These are phyloP conservation scores for Cronartium quercuum DNA, from an alignment of 1,284 basidiomycete genomes.

Conservation along the genomic window DNA sequence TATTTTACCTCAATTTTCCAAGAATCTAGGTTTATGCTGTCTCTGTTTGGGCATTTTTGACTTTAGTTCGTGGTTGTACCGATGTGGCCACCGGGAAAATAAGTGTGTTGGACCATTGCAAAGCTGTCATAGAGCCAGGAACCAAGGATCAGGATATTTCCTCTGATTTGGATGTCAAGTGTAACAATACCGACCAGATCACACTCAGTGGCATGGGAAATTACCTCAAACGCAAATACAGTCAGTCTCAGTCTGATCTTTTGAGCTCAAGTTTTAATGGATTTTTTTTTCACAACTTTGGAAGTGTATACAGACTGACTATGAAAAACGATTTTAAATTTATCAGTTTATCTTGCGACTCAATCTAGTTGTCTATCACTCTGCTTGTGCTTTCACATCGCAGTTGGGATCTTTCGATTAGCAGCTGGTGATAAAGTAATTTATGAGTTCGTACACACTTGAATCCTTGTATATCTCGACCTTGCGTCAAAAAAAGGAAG, in stretches of 20 bases:
- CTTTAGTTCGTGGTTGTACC: not conserved
- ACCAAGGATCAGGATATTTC: not conserved
- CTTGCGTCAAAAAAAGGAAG: no score
- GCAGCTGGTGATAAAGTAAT: not conserved
- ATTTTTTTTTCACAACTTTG: not conserved
- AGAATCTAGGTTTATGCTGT: not conserved
- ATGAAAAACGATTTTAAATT: no score
- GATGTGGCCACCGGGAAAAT: not conserved
- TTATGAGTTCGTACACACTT: not conserved
- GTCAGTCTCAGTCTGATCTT: not conserved
- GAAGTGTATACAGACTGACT: not conserved
- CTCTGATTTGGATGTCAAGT: not conserved
- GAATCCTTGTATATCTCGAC: not conserved
- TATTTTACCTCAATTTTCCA: not conserved
- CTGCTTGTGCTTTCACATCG: not conserved
- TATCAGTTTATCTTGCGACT: not conserved
- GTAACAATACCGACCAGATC: not conserved
- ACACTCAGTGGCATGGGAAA: not conserved
- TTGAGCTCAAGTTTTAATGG: not conserved
- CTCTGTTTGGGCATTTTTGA: not conserved
- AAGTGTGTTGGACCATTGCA: not conserved
- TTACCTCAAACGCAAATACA: not conserved
- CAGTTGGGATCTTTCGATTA: not conserved
- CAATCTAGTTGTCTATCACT: conserved; percentile 1
- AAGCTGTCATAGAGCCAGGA: not conserved